These are phyloP conservation scores for Fusarium papillatum DNA, from an alignment of 2,329 filamentous ascomycete species.

Conservation along the genomic window DNA sequence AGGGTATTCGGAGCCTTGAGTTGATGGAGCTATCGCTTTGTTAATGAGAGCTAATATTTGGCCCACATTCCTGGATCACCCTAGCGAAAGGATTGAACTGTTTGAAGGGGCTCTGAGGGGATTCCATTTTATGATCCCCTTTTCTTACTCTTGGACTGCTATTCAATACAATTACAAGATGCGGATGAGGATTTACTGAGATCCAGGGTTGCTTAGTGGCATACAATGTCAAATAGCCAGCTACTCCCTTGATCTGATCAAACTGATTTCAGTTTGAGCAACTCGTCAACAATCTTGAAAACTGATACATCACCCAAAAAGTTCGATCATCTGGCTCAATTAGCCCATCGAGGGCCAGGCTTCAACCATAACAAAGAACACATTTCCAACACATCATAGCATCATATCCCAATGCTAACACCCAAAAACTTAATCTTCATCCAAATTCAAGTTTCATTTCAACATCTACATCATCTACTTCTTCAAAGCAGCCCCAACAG, in stretches of 20 bases:
- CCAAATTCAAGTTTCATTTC: not conserved
- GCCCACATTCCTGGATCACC: not conserved
- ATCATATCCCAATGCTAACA: no score
- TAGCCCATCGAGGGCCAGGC: no score
- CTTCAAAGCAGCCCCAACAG: slow-evolving; percentile 53
- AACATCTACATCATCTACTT: not conserved
- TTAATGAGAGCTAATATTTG: not conserved
- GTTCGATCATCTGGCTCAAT: no score
- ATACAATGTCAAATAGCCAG: not conserved
- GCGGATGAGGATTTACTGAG: not conserved
- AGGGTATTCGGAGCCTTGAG: not conserved
- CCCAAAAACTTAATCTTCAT: not conserved
- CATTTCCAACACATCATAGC: no score
- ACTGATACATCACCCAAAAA: not conserved
- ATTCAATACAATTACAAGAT: not conserved
- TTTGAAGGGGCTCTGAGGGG: not conserved
- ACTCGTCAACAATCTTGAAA: not conserved
- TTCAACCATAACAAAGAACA: no score
- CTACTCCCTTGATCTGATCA: not conserved
- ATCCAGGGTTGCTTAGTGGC: not conserved
- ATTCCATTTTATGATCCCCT: not conserved
- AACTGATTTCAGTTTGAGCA: not conserved
- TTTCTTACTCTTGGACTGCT: not conserved
- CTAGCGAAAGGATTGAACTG: not conserved
- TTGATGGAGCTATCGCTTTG: not conserved